Evolutionary conservation across 305 asterid genomes (phyloP), one percentile per base, ranked within the genome.

Genomic region (Solanum hybrid): DNA sequence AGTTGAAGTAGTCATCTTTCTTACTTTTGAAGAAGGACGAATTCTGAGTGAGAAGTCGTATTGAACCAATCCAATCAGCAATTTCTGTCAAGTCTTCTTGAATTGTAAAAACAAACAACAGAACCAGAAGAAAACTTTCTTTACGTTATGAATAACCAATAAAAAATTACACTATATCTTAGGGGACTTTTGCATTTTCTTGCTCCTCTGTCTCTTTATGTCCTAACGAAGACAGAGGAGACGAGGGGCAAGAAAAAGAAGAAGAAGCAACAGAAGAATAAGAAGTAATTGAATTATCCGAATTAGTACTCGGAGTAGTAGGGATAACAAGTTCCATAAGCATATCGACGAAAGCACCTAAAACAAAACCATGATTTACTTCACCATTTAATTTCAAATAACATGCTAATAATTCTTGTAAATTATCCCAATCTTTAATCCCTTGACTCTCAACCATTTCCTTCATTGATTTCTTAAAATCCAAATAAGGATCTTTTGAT

Each of bases 371-470:
- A 87, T 92, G 95, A 90, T 91, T 93, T 3, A 27, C 87, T 77
- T 89, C 87, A 24, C 89, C 93, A 87, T 94, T 94, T 90, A 90
- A 87, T 90, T 87, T 93, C 88, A 94, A 90, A 46, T 94, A 94
- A 92, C 95, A 94, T 40, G 89, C 90, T 75, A 94, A 87, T 86
- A 94, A 86, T 89, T 92, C 94, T 85, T 94, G 94, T 75, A 94
- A 78, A 88, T 91, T 88, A 35, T 93, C 93, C 95, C 94, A 93
- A 27, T 93, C 94, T 81, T 92, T 91, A 64, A 94, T 24, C 10
- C 92, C 95, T 87, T 90, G 90, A 36, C 88, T 87, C 91, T 93
- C 95, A 85, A 94, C 93, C 95, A 94, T 94, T 71, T 94, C 95
- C 88, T 91, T 89, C 95, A 94, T 94, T 3, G 95, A 94, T 7